Base-by-base conservation (phyloP, 2,329 filamentous ascomycete species). In the Trichoderma sp. region DNA sequence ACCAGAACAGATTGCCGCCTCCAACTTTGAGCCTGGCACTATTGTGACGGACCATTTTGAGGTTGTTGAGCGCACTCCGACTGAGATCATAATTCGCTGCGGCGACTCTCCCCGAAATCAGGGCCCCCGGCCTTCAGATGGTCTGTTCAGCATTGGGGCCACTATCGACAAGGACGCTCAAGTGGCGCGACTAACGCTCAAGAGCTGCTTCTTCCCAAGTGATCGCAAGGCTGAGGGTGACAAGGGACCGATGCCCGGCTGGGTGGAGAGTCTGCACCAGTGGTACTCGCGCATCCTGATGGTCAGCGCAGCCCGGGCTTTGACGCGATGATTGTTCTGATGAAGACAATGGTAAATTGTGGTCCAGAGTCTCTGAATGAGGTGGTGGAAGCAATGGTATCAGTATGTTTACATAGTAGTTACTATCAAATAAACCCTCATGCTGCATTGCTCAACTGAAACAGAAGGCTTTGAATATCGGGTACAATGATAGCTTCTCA, bases 1-100 rank as follows among this genome's bases (percentile, higher is more conserved):
- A 2, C 77, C 74, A 3, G 75, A 81, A 12, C 80, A 88, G 59
- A 81, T 91, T 1, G 74, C 80, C 6, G 70, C 76, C n/a, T 85
- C 80, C 65, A 80, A 69, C 10, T 91, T 91, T 72, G 82, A 87
- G 21, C 79, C 82, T 45, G 88, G 88, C 41, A 89, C 88, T 1
- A 73, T 80, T 47, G 83, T 91, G 65, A 89, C 86, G 3, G 88
- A 91, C 72, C 89, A 91, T 74, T 91, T 91, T 72, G 87, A 91
- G 74, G 88, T 91, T 0, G 78, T 91, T 1, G 84, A 87, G 61
- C 88, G 88, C 76, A 87, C 84, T 0, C 78, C 83, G 0, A 81
- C 80, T 7, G 78, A 81, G 12, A 88, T 91, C 66, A 81, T 86
- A 0, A 81, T 91, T 24, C 85, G 89, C 24, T 89, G 85, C 69